These are phyloP conservation scores for Leccinum pellstonianum DNA, from an alignment of 768 basidiomycete genomes.

Conservation along the genomic window DNA sequence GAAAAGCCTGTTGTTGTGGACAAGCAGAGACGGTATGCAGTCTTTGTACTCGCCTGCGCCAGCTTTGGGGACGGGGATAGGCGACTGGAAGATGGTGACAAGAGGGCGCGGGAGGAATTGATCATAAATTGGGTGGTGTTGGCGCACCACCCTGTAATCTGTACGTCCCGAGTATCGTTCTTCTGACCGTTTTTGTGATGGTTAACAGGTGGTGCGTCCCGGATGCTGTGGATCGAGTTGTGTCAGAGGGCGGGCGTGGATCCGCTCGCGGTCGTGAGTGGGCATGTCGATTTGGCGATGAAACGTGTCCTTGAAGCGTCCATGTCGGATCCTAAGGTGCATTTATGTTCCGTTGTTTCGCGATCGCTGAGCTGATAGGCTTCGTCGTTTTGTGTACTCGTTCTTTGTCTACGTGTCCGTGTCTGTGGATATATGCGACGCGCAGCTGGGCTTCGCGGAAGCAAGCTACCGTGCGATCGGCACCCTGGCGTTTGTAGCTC, in stretches of 20 bases:
- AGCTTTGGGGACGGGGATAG: conserved; percentile 40
- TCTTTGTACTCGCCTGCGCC: conserved; percentile 52
- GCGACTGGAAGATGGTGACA: conserved; percentile 14
- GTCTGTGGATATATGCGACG: background rate
- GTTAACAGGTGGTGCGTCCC: conserved; percentile 17
- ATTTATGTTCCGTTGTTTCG: background rate
- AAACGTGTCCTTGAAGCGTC: conserved; percentile 49
- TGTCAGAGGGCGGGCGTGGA: conserved; percentile 70
- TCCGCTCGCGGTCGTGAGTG: conserved; percentile 58
- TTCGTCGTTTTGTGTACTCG: background rate
- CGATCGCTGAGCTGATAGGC: background rate
- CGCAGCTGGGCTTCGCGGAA: conserved; percentile 49
- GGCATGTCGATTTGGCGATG: conserved; percentile 50
- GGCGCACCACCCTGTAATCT: conserved; percentile 67
- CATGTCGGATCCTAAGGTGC: conserved; percentile 47
- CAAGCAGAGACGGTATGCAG: conserved; percentile 52
- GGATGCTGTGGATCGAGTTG: conserved; percentile 68
- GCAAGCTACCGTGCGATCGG: conserved; percentile 75
- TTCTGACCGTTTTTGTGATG: background rate
- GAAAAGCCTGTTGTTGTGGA: conserved; percentile 41
- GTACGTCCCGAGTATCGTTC: conserved; percentile 37
- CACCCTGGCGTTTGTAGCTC: conserved; percentile 80
- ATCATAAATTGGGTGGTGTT: conserved; percentile 61
- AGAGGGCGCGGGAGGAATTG: conserved; percentile 40
- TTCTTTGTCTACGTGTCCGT: background rate